Evolutionary conservation across 2,329 filamentous ascomycete genomes (phyloP), one percentile per base, ranked within the genome.

Genomic region (Fusarium pseudocircinatum): DNA sequence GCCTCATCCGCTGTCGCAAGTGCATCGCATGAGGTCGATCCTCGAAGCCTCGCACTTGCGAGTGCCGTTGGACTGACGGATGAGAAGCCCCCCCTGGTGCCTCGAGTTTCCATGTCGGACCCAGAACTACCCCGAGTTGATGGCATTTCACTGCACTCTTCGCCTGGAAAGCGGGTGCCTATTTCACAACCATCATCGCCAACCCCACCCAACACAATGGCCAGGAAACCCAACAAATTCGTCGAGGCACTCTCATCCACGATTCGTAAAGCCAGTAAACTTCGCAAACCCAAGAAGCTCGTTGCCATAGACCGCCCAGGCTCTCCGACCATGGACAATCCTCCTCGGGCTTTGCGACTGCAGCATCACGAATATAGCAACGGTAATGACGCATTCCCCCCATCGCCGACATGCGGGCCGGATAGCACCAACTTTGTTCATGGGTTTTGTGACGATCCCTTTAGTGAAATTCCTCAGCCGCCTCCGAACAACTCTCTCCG

Each of bases 121-220:
- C 84, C 84, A 42, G 85, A 86, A 72, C 79, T 87, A n/a, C 81
- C 85, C 14, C 80, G 82, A 36, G 80, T 87, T 6, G 84, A 86
- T 71, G 83, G 83, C n/a, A 86, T 87, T 70, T 84, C 84, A n/a
- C 73, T 86, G 32, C 82, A 82, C 32, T 53, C 59, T 63, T 83
- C 82, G 14, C 81, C 82, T 28, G 77, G 66, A 18, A 79, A 81
- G 62, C 77, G 78, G 44, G 70, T 70, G 56, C 75, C 78, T 52
- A 70, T 74, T 65, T 81, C 79, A 32, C 76, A 80, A 47, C 81
- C 79, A 28, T 73, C 79, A 15, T 80, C 80, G 50, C 80, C 80
- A 34, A 79, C 79, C 30, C 80, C 79, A n/a, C 78, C 79, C 16
- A 80, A 67, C 26, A 79, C 77, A 30, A 72, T 61, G 24, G 68